Conservation (phyloP, 139 green algal species). For the Limnomonas spitsbergensis region DNA sequence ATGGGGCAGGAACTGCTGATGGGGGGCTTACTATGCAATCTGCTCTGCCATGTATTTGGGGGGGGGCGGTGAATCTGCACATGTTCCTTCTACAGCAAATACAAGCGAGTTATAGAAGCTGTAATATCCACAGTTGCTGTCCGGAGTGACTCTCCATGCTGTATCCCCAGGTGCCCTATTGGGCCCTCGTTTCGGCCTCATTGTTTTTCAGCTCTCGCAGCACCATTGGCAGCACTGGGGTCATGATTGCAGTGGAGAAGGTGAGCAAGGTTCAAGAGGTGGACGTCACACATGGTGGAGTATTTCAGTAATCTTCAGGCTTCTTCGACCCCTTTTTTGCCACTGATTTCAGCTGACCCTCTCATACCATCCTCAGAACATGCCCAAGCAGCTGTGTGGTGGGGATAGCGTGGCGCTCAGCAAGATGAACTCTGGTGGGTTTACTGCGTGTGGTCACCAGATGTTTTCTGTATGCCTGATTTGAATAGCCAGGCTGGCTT, state of each 20-base stretch:
- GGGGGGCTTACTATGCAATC: neutral
- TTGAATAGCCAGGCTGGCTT: too few species aligned
- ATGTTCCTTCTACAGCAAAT: too few species aligned
- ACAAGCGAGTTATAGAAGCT: too few species aligned
- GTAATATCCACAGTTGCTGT: too few species aligned
- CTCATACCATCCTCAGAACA: conserved; percentile 33
- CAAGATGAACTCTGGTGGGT: conserved; percentile 48
- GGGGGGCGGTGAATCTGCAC: neutral
- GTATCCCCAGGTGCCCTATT: conserved; percentile 32
- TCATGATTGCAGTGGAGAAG: conserved; percentile 59
- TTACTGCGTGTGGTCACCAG: too few species aligned
- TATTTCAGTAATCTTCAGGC: neutral
- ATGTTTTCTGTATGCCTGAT: too few species aligned
- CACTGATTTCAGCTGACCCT: neutral
- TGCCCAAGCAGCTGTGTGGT: conserved; percentile 47
- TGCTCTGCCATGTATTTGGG: neutral
- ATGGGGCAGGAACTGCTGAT: neutral
- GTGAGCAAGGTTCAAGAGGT: too few species aligned
- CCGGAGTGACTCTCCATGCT: neutral
- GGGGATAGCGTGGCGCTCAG: conserved; percentile 34
- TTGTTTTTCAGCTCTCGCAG: conserved; percentile 45
- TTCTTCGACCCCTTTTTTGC: neutral
- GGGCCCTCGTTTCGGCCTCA: conserved; percentile 27
- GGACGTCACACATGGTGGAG: too few species aligned
- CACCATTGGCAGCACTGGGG: conserved; percentile 55